Evolutionary conservation across 2,329 filamentous ascomycete genomes (phyloP).

Genomic region (Byssochlamys sp.): DNA sequence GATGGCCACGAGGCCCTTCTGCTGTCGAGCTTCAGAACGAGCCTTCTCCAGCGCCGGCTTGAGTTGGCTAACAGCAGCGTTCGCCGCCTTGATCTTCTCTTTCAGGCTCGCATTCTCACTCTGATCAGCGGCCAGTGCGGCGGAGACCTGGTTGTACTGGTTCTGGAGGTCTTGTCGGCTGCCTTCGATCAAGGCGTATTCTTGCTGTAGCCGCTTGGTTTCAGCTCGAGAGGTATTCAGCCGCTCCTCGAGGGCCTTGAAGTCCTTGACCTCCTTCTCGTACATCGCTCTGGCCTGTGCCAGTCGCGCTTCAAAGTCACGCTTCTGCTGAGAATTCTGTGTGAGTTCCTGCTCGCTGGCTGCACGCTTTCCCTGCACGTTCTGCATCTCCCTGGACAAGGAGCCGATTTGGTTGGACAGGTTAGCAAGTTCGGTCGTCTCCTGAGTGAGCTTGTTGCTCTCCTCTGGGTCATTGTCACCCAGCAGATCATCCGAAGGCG

Average conservation of each 20-base stretch:
- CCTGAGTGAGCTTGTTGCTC: slow-evolving; percentile 75
- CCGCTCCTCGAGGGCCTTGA: slow-evolving; percentile 75
- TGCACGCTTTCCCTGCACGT: slow-evolving; percentile 71
- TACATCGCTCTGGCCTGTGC: slow-evolving; percentile 79
- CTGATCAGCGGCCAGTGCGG: slow-evolving; percentile 73
- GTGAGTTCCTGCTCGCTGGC: slow-evolving; percentile 72
- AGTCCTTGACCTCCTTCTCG: slow-evolving; percentile 83
- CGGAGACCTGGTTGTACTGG: slow-evolving; percentile 67
- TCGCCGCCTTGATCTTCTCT: slow-evolving; percentile 75
- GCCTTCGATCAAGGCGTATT: slow-evolving; percentile 73
- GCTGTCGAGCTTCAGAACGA: slow-evolving; percentile 81
- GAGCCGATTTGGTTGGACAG: slow-evolving; percentile 91
- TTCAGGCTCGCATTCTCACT: slow-evolving; percentile 78
- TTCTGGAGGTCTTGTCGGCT: slow-evolving; percentile 69
- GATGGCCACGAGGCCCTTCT: slow-evolving; percentile 92
- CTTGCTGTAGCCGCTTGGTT: slow-evolving; percentile 72
- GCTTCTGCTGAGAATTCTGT: slow-evolving; percentile 75
- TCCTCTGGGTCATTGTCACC: slow-evolving; percentile 81
- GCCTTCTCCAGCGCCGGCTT: slow-evolving; percentile 90
- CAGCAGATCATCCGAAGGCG: slow-evolving; percentile 71
- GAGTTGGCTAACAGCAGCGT: slow-evolving; percentile 70
- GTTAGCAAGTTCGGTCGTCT: slow-evolving; percentile 87
- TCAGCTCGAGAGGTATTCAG: slow-evolving; percentile 66
- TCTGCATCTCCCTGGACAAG: slow-evolving; percentile 85
- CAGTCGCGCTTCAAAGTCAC: slow-evolving; percentile 80